Evolutionary conservation across 257 asterid genomes (phyloP).

Genomic region (Fraxinus quadrangulata): DNA sequence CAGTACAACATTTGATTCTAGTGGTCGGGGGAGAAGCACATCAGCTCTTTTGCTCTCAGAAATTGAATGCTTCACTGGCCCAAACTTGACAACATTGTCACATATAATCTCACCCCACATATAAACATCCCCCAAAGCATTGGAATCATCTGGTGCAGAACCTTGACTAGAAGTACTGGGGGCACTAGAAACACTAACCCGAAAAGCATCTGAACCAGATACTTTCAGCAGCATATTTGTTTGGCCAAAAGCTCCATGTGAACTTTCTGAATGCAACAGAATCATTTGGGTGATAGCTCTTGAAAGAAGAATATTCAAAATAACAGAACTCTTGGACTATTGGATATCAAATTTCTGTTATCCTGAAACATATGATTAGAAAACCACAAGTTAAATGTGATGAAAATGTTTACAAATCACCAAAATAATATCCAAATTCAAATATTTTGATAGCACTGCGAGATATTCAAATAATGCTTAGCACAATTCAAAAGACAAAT

Average conservation of each 20-base stretch:
- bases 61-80: constrained; percentile 70
- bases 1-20: constrained; percentile 73
- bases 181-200: constrained; percentile 94
- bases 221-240: constrained; percentile 79
- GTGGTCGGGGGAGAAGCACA: constrained; percentile 73
- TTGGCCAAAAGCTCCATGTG: constrained; percentile 75
- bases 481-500: not conserved
- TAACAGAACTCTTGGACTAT: constrained; percentile 61
- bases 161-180: constrained; percentile 96
- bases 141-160: constrained; percentile 88
- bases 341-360: constrained; percentile 65
- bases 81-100: constrained; percentile 63
- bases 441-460: not conserved
- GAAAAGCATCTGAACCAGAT: constrained; percentile 77
- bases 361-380: constrained; percentile 44
- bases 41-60: constrained; percentile 66
- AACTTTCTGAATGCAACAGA: constrained; percentile 51
- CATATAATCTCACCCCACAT: constrained; percentile 95
- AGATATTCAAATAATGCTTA: not conserved
- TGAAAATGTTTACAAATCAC: not conserved
- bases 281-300: constrained; percentile 47
- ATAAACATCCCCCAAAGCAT: constrained; percentile 83
- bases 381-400: constrained; percentile 22
- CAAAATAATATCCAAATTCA: constrained; percentile 4
- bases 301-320: constrained; percentile 61